Percentiles rank a stretch among this genome's conserved stretches.
Conservation (phyloP, 108 stramenopile genomes). For the Fragilaria crotonensis region DNA sequence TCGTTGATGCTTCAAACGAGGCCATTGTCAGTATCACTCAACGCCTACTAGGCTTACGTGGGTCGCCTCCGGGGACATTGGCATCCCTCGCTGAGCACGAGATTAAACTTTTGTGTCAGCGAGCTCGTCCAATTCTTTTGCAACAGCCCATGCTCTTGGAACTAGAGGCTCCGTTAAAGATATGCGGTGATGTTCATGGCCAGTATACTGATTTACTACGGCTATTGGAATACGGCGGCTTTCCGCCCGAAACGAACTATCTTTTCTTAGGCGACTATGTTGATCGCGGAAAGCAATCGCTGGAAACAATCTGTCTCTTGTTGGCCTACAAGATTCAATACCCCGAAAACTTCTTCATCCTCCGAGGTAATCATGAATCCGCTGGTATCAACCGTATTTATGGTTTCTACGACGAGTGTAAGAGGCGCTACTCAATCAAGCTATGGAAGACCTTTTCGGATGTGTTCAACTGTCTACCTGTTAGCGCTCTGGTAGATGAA, state of each 20-base stretch:
- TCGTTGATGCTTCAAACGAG: conserved; percentile 24
- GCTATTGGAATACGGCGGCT: conserved; percentile 79
- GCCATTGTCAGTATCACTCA: conserved; percentile 56
- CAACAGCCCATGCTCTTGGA: conserved; percentile 91
- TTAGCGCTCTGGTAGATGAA: conserved; percentile 88
- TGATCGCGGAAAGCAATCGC: conserved; percentile 82
- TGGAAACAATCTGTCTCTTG: conserved; percentile 89
- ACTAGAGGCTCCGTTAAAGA: conserved; percentile 88
- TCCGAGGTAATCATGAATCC: conserved; percentile 92
- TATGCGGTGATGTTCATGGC: conserved; percentile 84
- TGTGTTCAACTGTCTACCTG: conserved; percentile 93
- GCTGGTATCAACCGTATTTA: conserved; percentile 93
- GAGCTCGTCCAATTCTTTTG: conserved; percentile 78
- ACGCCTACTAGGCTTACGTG: conserved; percentile 64
- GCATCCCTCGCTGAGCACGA: conserved; percentile 66
- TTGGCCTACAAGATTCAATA: conserved; percentile 91
- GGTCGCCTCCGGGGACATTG: conserved; percentile 69
- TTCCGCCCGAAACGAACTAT: conserved; percentile 66
- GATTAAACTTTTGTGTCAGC: conserved; percentile 67
- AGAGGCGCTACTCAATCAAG: conserved; percentile 87
- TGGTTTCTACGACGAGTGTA: conserved; percentile 86
- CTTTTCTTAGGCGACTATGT: conserved; percentile 92
- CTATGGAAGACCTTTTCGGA: conserved; percentile 94
- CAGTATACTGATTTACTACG: conserved; percentile 83
- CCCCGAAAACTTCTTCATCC: conserved; percentile 89